These are phyloP conservation scores for Primulina eburnea DNA, from an alignment of 257 asterid species.

Conservation along the genomic window DNA sequence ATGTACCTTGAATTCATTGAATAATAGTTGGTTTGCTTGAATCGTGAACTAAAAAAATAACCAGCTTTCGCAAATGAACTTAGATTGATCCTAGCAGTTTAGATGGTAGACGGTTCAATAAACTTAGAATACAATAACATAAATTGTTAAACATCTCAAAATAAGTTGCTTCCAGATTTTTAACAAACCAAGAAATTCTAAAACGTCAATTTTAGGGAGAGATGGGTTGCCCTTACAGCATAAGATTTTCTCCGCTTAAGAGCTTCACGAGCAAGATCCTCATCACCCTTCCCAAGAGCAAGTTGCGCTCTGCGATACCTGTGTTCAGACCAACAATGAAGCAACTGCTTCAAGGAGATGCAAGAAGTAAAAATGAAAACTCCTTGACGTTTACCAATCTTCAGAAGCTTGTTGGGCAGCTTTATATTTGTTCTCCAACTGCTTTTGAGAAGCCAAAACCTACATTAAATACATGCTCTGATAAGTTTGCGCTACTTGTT, in stretches of 20 bases:
- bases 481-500: constrained; percentile 15
- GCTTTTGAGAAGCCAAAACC: constrained; percentile 98
- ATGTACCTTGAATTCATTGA: not conserved
- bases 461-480: constrained; percentile 29
- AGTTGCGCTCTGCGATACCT: constrained; percentile 96
- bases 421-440: constrained; percentile 83
- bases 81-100: constrained; percentile 12
- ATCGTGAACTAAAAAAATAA: not conserved
- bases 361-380: constrained; percentile 19
- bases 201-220: not conserved
- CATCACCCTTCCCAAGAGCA: constrained; percentile 93
- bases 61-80: constrained; percentile 7
- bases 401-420: constrained; percentile 91
- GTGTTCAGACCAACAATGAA: constrained; percentile 28
- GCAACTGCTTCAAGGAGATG: constrained; percentile 23
- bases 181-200: not conserved
- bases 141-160: constrained; percentile 1
- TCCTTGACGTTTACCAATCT: constrained; percentile 63
- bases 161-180: constrained; percentile 9
- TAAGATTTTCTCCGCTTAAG: constrained; percentile 89
- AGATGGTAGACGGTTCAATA: not conserved
- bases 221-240: constrained; percentile 44
- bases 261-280: constrained; percentile 99
- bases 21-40: not conserved
- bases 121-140: constrained; percentile 4